These are phyloP conservation scores for Arthrobotrys musiformis DNA, from an alignment of 2,329 filamentous ascomycete genomes.

Conservation along the genomic window DNA sequence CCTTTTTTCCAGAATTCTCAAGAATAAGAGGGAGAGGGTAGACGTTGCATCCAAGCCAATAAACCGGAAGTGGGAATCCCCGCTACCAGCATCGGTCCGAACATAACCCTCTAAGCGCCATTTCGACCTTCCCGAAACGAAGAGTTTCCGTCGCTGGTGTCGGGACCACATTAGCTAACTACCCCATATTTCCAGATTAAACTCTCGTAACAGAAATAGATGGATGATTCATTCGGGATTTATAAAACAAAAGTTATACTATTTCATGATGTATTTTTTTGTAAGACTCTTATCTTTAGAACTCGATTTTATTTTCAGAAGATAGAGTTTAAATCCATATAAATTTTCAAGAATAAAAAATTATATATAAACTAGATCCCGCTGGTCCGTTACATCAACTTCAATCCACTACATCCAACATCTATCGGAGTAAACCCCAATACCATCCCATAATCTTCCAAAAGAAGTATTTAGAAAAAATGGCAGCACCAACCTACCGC, in stretches of 20 bases:
- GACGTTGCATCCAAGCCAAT: not conserved
- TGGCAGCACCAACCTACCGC: constrained; percentile 15
- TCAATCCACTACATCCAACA: too few species aligned
- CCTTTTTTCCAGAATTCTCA: not conserved
- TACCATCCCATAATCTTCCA: too few species aligned
- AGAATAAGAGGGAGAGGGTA: too few species aligned
- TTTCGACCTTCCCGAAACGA: constrained; percentile 35
- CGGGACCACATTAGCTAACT: too few species aligned
- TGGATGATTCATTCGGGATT: constrained; percentile 26
- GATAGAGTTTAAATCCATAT: too few species aligned
- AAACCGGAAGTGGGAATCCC: not conserved
- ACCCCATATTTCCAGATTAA: not conserved
- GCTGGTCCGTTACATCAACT: too few species aligned
- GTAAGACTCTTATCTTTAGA: too few species aligned
- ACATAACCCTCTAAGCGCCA: not conserved
- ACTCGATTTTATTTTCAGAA: too few species aligned
- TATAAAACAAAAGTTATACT: not conserved
- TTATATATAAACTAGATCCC: too few species aligned
- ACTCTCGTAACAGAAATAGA: constrained; percentile 9
- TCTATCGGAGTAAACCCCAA: too few species aligned
- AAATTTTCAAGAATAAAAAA: too few species aligned
- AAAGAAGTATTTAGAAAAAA: not conserved
- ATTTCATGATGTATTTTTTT: too few species aligned
- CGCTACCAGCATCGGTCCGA: constrained; percentile 9
- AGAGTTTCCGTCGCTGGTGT: not conserved